Percentiles rank a stretch among this genome's conserved stretches.
phyloP scores from a whole-genome alignment of 352 stramenopile species.

The Phytopythium sindhum region DNA sequence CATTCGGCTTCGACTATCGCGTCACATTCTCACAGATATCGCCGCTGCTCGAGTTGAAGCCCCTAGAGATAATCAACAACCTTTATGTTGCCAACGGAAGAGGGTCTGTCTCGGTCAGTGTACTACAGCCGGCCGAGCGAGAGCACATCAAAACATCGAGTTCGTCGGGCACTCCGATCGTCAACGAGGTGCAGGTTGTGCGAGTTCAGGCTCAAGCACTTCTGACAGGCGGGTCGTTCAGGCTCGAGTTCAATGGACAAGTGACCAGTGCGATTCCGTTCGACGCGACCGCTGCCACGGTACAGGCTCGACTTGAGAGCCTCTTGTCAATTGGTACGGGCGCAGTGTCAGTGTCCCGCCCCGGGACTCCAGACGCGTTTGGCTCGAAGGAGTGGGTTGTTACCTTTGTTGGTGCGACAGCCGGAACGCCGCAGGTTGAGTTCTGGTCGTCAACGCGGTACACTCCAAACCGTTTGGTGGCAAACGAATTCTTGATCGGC shows the following conservation, averaged over 20 bases:
- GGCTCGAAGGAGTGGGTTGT: conserved; percentile 47
- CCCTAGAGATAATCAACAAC: conserved; percentile 54
- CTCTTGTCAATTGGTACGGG: conserved; percentile 56
- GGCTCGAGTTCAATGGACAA: conserved; percentile 67
- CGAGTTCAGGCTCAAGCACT: conserved; percentile 30
- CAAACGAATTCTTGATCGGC: conserved; percentile 47
- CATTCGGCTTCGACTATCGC: conserved; percentile 71
- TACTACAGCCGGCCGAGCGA: conserved; percentile 31
- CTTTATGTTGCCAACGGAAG: conserved; percentile 53
- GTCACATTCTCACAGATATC: conserved; percentile 62
- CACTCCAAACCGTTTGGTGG: conserved; percentile 34
- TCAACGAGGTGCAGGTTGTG: conserved; percentile 75
- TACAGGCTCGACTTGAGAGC: conserved; percentile 67
- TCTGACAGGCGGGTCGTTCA: conserved; percentile 51
- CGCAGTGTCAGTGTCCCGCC: conserved; percentile 40
- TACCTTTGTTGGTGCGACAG: conserved; percentile 47
- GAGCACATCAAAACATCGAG: conserved; percentile 76
- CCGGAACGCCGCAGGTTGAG: conserved; percentile 45
- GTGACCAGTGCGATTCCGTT: conserved; percentile 61
- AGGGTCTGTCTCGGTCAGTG: conserved; percentile 22
- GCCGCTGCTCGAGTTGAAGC: conserved; percentile 26
- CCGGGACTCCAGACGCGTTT: conserved; percentile 20
- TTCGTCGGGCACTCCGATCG: conserved; percentile 43
- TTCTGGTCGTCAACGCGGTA: conserved; percentile 72
- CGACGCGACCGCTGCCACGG: conserved; percentile 45